Percentiles rank a stretch among this genome's conserved stretches.
phyloP scores from a whole-genome alignment of 257 asterid genomes.

The Solanum boliviense region DNA sequence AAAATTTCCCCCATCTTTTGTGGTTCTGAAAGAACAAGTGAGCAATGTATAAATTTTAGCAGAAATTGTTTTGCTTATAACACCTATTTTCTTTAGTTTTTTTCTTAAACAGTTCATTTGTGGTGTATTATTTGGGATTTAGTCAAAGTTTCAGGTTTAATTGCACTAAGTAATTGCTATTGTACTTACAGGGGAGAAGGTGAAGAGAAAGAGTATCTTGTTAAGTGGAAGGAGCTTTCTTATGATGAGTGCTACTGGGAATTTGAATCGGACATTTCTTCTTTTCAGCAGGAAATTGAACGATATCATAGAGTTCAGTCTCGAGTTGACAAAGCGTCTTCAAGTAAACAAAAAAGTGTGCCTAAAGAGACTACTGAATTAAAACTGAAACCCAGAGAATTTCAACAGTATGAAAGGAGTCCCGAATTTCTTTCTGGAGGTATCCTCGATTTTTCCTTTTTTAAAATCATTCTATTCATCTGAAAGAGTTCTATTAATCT shows the following conservation, averaged over 20 bases:
- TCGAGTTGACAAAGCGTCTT: slow-evolving; percentile 12
- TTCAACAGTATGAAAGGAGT: slow-evolving; percentile 82
- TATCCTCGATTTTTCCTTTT: slow-evolving; percentile 9
- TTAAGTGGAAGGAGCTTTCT: slow-evolving; percentile 96
- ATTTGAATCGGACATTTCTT: slow-evolving; percentile 69
- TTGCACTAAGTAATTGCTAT: neutral
- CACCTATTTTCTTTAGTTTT: neutral
- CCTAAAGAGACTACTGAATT: slow-evolving; percentile 47
- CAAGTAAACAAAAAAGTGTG: slow-evolving; percentile 45
- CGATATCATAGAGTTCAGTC: slow-evolving; percentile 51
- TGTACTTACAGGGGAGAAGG: slow-evolving; percentile 36
- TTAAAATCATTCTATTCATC: neutral
- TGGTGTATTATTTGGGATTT: neutral
- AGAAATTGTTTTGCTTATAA: neutral
- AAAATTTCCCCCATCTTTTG: neutral
- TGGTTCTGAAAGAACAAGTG: neutral
- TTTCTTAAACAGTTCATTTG: neutral
- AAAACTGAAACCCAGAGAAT: slow-evolving; percentile 65
- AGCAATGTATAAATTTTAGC: neutral
- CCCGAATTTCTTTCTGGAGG: slow-evolving; percentile 93
- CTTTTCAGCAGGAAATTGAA: slow-evolving; percentile 77
- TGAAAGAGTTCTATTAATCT: neutral
- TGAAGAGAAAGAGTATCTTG: slow-evolving; percentile 76
- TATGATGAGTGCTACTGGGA: slow-evolving; percentile 98
- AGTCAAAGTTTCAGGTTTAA: neutral